phyloP scores from a whole-genome alignment of 192 early-diverging fungal species.

The Phlyctochytrium planicorne region DNA sequence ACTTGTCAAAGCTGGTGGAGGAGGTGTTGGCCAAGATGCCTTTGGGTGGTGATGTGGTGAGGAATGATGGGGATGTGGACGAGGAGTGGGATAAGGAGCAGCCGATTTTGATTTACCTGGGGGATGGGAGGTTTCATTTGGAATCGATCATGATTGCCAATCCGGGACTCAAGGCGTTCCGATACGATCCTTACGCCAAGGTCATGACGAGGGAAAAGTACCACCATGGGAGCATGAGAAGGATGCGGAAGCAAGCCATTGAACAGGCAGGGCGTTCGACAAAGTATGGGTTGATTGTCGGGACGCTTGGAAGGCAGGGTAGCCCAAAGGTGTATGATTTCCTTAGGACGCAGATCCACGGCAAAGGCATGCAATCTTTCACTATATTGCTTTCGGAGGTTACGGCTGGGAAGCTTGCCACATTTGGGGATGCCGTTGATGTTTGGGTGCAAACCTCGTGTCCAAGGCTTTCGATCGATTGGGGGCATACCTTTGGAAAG shows the following conservation, averaged over 20 bases:
- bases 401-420: conserved; percentile 87
- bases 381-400: conserved; percentile 91
- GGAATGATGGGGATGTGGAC: neutral
- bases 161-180: conserved; percentile 82
- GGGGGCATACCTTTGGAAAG: conserved; percentile 94
- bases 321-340: conserved; percentile 71
- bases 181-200: conserved; percentile 94
- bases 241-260: conserved; percentile 81
- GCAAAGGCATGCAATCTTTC: conserved; percentile 4
- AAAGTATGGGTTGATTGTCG: conserved; percentile 87
- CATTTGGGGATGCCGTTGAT: conserved; percentile 68
- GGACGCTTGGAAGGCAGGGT: conserved; percentile 95
- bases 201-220: conserved; percentile 90
- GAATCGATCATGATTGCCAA: conserved; percentile 99
- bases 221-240: conserved; percentile 91
- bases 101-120: conserved; percentile 49
- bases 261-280: conserved; percentile 66
- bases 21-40: conserved; percentile 15
- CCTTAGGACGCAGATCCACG: conserved; percentile 4
- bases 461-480: conserved; percentile 96
- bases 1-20: conserved; percentile 53
- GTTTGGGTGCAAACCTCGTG: conserved; percentile 95
- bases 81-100: too few relatives aligned
- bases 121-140: conserved; percentile 96
- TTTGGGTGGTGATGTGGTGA: neutral